Conservation (phyloP, 192 early-diverging fungal species). For the Coemansia sp. region DNA sequence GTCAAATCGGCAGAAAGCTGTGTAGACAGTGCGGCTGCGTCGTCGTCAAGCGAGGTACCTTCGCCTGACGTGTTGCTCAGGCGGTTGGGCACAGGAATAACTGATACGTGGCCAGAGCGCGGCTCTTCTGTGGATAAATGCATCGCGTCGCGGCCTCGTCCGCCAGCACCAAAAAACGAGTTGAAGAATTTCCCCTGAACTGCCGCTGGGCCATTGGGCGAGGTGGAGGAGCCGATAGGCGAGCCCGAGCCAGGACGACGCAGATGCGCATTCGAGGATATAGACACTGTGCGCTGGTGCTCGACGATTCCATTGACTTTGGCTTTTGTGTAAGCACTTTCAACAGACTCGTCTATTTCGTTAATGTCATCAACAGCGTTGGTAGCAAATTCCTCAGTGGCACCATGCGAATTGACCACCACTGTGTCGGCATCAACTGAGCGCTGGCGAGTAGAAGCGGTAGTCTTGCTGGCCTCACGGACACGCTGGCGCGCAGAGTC, state of each 20-base stretch:
- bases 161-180: slow-evolving; percentile 44
- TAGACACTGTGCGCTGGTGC: slow-evolving; percentile 32
- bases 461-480: slow-evolving; percentile 50
- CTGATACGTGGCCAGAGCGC: slow-evolving; percentile 34
- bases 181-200: slow-evolving; percentile 48
- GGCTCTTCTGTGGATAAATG: slow-evolving; percentile 40
- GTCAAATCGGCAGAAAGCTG: slow-evolving; percentile 46
- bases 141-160: slow-evolving; percentile 34
- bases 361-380: slow-evolving; percentile 33
- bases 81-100: slow-evolving; percentile 50
- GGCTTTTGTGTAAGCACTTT: slow-evolving; percentile 31
- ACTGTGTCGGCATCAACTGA: slow-evolving; percentile 45
- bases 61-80: slow-evolving; percentile 40
- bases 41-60: slow-evolving; percentile 45
- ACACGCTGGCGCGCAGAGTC: slow-evolving; percentile 34
- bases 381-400: slow-evolving; percentile 18
- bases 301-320: slow-evolving; percentile 4
- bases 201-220: slow-evolving; percentile 13
- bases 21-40: slow-evolving; percentile 44
- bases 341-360: slow-evolving; percentile 47
- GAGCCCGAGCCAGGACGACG: slow-evolving; percentile 38
- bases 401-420: slow-evolving; percentile 23
- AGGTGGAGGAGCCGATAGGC: slow-evolving; percentile 22
- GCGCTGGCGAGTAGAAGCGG: slow-evolving; percentile 20
- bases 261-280: slow-evolving; percentile 18